A percentile compares a stretch with the other conserved stretches of the same genome.
Evolutionary conservation across 257 asterid species (phyloP).

Genomic region (Anisodus tanguticus): DNA sequence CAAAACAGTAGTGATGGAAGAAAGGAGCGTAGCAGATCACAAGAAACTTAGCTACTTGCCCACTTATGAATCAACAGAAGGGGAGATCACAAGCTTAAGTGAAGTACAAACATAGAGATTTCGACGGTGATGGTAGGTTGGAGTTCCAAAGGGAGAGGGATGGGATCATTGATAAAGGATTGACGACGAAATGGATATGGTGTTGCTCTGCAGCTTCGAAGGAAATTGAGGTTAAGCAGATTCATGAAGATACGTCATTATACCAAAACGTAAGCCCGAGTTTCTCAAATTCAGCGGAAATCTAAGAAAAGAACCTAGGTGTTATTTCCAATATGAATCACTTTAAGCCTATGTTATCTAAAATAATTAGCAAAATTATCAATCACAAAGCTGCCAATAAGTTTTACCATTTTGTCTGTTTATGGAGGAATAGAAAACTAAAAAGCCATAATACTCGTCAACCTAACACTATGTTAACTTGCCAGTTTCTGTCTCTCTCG

Average conservation of each 20-base stretch:
- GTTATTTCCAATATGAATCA: not conserved
- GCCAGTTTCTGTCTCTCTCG: not conserved
- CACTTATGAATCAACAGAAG: not conserved
- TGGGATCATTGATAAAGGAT: not conserved
- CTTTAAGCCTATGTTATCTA: not conserved
- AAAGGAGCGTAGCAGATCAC: not conserved
- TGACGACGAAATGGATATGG: slow-evolving; percentile 5
- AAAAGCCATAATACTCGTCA: not conserved
- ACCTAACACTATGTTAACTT: not conserved
- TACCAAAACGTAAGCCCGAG: not conserved
- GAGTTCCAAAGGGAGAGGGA: not conserved
- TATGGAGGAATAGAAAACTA: not conserved
- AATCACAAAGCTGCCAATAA: not conserved
- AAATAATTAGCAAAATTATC: not conserved
- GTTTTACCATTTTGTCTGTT: not conserved
- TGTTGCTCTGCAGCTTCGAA: not conserved
- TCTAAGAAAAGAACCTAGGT: not conserved
- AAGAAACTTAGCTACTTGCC: too few relatives aligned
- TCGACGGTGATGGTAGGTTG: not conserved
- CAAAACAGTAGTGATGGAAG: not conserved
- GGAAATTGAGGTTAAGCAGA: not conserved
- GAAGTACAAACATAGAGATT: not conserved
- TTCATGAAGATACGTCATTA: not conserved
- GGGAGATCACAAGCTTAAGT: not conserved
- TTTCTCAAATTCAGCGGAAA: not conserved